These are phyloP conservation scores for Conoideocrella luteorostrata DNA, from an alignment of 2,329 filamentous ascomycete genomes.

Conservation along the genomic window DNA sequence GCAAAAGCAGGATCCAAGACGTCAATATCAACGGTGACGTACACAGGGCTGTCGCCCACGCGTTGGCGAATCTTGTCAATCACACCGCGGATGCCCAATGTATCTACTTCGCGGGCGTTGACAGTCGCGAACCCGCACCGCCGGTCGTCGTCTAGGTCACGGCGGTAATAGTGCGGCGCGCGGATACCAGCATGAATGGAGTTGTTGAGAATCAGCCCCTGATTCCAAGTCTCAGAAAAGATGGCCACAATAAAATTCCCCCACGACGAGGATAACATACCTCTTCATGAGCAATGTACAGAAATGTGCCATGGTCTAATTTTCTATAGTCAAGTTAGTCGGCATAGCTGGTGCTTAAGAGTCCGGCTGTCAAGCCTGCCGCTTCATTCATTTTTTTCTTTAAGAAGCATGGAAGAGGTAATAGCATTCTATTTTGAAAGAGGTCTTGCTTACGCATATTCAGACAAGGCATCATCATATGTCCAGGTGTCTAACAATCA, in stretches of 20 bases:
- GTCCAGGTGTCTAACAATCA: no score
- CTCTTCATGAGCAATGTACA: slow-evolving; percentile 29
- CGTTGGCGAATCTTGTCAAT: slow-evolving; percentile 59
- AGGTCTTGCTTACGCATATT: no score
- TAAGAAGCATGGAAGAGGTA: no score
- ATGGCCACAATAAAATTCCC: neutral
- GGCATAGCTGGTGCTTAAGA: no score
- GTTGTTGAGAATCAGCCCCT: slow-evolving; percentile 56
- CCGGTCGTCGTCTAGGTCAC: slow-evolving; percentile 16
- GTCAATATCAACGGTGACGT: slow-evolving; percentile 46
- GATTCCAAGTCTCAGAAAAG: neutral
- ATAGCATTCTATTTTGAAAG: no score
- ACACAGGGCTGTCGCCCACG: slow-evolving; percentile 67
- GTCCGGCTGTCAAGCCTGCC: no score
- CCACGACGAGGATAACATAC: neutral
- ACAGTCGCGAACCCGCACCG: slow-evolving; percentile 17
- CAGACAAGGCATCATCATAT: no score
- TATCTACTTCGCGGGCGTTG: slow-evolving; percentile 58
- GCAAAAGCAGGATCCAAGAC: no score
- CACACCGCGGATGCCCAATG: slow-evolving; percentile 62
- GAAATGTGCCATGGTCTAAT: no score
- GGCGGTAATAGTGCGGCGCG: slow-evolving; percentile 52
- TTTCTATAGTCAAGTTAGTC: no score
- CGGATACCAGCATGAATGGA: slow-evolving; percentile 75
- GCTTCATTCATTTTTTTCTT: no score